Evolutionary conservation across 2,329 filamentous ascomycete species (phyloP).

Genomic region (Claviceps capensis): DNA sequence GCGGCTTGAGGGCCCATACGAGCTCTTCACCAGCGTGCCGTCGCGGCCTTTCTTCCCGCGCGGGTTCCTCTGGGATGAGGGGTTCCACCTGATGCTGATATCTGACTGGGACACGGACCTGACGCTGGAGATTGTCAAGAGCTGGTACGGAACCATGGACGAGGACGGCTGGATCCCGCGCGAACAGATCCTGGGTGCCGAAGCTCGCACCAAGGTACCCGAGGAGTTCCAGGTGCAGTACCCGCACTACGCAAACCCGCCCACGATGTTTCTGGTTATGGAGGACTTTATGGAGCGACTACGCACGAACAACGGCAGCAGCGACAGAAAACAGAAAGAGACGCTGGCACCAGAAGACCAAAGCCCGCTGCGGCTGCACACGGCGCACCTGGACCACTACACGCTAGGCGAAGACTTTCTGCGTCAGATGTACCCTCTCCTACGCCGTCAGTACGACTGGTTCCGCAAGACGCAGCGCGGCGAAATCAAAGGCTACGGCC

Average conservation of each 20-base stretch:
- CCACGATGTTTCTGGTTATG: slow-evolving; percentile 82
- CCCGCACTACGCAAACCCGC: slow-evolving; percentile 93
- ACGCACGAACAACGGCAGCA: slow-evolving; percentile 36
- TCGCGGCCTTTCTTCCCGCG: slow-evolving; percentile 92
- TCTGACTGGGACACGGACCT: slow-evolving; percentile 91
- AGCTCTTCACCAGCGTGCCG: slow-evolving; percentile 83
- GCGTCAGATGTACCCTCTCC: slow-evolving; percentile 65
- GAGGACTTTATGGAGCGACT: slow-evolving; percentile 74
- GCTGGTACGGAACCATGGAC: slow-evolving; percentile 94
- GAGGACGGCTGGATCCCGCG: slow-evolving; percentile 95
- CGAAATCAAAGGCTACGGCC: slow-evolving; percentile 83
- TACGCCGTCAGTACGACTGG: slow-evolving; percentile 87
- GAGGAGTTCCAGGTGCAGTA: slow-evolving; percentile 89
- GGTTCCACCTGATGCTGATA: slow-evolving; percentile 84
- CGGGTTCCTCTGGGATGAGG: slow-evolving; percentile 96
- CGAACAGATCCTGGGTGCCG: slow-evolving; percentile 83
- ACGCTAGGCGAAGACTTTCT: slow-evolving; percentile 60
- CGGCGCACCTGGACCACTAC: slow-evolving; percentile 51
- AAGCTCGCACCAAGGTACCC: slow-evolving; percentile 91
- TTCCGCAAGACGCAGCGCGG: slow-evolving; percentile 85
- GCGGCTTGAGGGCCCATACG: slow-evolving; percentile 64
- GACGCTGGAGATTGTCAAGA: slow-evolving; percentile 74
- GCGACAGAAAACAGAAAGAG: slow-evolving; percentile 23
- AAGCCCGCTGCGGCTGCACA: slow-evolving; percentile 30
- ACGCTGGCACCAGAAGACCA: slow-evolving; percentile 27